Evolutionary conservation across 306 rosid genomes (phyloP).

Genomic region (Medicago ruthenica): DNA sequence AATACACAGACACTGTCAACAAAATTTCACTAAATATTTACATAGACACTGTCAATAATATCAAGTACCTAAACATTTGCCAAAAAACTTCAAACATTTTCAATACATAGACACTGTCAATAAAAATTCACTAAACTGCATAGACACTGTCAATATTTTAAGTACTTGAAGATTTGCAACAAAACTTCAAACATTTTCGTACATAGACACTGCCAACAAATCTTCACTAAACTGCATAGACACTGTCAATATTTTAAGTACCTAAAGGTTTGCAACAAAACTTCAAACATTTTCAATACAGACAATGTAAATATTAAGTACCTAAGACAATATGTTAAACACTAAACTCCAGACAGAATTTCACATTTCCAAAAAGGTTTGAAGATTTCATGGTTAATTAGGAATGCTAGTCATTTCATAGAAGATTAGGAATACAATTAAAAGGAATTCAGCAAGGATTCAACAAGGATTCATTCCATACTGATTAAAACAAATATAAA

Average conservation of each 20-base stretch:
- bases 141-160: not conserved
- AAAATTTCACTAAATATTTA: not conserved
- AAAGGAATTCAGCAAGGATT: not conserved
- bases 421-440: not conserved
- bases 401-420: not conserved
- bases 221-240: not conserved
- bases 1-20: no score
- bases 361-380: not conserved
- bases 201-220: no score
- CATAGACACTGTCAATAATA: not conserved
- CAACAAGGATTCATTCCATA: not conserved
- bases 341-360: conserved; percentile 12
- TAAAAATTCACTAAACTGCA: not conserved
- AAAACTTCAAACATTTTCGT: not conserved
- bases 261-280: conserved; percentile 1
- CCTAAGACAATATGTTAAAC: not conserved
- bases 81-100: no score
- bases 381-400: not conserved
- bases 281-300: not conserved
- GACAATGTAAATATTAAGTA: not conserved
- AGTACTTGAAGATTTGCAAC: not conserved
- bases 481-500: conserved; percentile 1
- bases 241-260: not conserved
- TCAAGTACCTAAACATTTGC: not conserved
- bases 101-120: no score